phyloP scores from a whole-genome alignment of 768 basidiomycete genomes.

The Xerocomellus amylosporus region DNA sequence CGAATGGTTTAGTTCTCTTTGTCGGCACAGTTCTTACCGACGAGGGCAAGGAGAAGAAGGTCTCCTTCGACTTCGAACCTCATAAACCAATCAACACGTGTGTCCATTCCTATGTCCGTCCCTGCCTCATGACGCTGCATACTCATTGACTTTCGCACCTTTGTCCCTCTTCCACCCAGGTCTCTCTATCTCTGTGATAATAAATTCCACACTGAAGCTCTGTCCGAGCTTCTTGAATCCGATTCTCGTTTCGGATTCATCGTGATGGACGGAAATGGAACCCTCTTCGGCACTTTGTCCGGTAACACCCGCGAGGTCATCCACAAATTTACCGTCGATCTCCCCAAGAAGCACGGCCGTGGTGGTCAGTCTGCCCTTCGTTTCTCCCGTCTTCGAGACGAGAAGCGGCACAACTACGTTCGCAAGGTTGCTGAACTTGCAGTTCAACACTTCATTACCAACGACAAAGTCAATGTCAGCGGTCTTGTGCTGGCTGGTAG shows the following conservation, averaged over 20 bases:
- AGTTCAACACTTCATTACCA: conserved; percentile 96
- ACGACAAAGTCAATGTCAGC: conserved; percentile 97
- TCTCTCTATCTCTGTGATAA: conserved; percentile 99
- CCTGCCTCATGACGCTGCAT: not conserved
- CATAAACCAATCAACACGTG: conserved; percentile 99
- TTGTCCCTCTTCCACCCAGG: conserved; percentile 37
- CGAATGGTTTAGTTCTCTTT: conserved; percentile 95
- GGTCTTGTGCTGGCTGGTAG: conserved; percentile 95
- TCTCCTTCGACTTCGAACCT: conserved; percentile 97
- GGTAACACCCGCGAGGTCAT: conserved; percentile 97
- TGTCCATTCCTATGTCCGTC: conserved; percentile 27
- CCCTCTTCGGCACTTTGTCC: conserved; percentile 91
- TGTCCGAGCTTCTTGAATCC: conserved; percentile 94
- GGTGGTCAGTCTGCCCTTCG: conserved; percentile 99
- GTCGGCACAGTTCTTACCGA: conserved; percentile 98
- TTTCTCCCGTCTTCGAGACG: conserved; percentile 99
- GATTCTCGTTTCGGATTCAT: conserved; percentile 99
- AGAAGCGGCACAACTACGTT: conserved; percentile 99
- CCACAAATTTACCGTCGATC: conserved; percentile 98
- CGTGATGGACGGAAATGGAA: conserved; percentile 99
- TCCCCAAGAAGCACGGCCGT: conserved; percentile 99
- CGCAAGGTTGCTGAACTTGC: conserved; percentile 97
- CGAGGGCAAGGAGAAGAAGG: conserved; percentile 99
- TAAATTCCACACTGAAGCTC: conserved; percentile 98
- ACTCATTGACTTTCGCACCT: not conserved